These are phyloP conservation scores for Phaffomyces thermotolerans DNA, from an alignment of 805 yeast species.

Conservation along the genomic window DNA sequence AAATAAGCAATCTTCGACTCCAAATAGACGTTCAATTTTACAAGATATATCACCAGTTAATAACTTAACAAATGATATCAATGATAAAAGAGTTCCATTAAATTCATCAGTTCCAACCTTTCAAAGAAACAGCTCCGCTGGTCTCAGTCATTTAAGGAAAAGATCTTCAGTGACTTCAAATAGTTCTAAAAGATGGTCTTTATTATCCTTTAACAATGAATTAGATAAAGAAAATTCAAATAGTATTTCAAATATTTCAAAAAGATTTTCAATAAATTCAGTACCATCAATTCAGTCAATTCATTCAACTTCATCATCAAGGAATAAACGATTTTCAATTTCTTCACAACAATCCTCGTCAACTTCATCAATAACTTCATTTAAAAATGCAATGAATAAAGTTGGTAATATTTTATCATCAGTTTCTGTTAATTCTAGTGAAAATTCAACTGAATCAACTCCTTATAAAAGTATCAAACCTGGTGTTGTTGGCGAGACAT, in stretches of 20 bases:
- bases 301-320: slow-evolving; percentile 9
- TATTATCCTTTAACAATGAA: slow-evolving; percentile 20
- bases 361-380: slow-evolving; percentile 14
- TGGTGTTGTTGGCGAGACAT: slow-evolving; percentile 20
- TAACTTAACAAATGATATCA: slow-evolving; percentile 10
- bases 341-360: slow-evolving; percentile 16
- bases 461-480: slow-evolving; percentile 16
- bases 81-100: slow-evolving; percentile 21
- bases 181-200: slow-evolving; percentile 24
- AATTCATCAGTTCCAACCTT: slow-evolving; percentile 12
- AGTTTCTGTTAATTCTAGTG: slow-evolving; percentile 17
- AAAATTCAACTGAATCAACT: slow-evolving; percentile 16
- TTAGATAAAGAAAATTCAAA: slow-evolving; percentile 15
- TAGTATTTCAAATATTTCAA: neutral
- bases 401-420: slow-evolving; percentile 20
- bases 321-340: slow-evolving; percentile 18
- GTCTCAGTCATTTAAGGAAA: slow-evolving; percentile 15
- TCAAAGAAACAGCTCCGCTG: slow-evolving; percentile 20
- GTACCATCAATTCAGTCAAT: slow-evolving; percentile 6
- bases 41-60: slow-evolving; percentile 18
- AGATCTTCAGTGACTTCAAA: slow-evolving; percentile 18
- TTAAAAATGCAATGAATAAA: slow-evolving; percentile 19
- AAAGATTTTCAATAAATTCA: slow-evolving; percentile 10
- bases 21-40: slow-evolving; percentile 8
- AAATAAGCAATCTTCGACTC: slow-evolving; percentile 3